Base-by-base conservation (phyloP, 164 flowering plant species). In the Platanus orientalis region DNA sequence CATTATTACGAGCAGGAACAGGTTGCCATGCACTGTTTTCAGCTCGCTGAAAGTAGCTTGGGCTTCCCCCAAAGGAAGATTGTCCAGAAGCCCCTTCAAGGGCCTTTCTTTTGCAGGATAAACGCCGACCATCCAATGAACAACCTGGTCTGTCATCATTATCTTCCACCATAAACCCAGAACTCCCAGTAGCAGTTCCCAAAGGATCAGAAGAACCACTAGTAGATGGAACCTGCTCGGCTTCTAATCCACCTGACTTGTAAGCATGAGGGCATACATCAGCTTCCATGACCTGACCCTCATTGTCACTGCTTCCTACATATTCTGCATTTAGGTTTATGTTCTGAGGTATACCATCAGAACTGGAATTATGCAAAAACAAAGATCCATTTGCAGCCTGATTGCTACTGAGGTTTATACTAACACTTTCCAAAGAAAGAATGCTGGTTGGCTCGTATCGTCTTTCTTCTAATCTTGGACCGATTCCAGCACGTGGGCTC, bases 51-150 rank as follows among this genome's bases (percentile, higher is more conserved):
- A 71, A 70, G 56, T 68, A 73, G 57, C 75, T 73, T 28, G 79
- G 64, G 49, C 71, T 78, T 66, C 84, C 87, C 71, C 73, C 62
- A 17, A 73, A 45, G 67, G 97, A 90, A 13, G 89, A 78, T 51
- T 81, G 87, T 12, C 88, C 88, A 34, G 73, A 65, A 69, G 64
- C 71, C 57, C 77, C 90, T 54, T 90, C 97, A 68, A 80, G 53
- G 32, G 85, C 76, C 74, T 91, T 91, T 64, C 97, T 78, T 77
- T 88, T 91, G 70, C 87, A 73, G 49, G 92, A 77, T 27, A 80
- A 58, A 17, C 82, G 91, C 0, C 88, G 79, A 58, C 76, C 77
- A 45, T 86, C 96, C 69, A 73, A 16, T 21, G 84, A 77, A 74
- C 74, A 60, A 64, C 78, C 83, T 59, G 81, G 78, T 63, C 94